Evolutionary conservation across 2,329 filamentous ascomycete genomes (phyloP), one percentile per base, ranked within the genome.

Genomic region (Ceratocystis cubensis): DNA sequence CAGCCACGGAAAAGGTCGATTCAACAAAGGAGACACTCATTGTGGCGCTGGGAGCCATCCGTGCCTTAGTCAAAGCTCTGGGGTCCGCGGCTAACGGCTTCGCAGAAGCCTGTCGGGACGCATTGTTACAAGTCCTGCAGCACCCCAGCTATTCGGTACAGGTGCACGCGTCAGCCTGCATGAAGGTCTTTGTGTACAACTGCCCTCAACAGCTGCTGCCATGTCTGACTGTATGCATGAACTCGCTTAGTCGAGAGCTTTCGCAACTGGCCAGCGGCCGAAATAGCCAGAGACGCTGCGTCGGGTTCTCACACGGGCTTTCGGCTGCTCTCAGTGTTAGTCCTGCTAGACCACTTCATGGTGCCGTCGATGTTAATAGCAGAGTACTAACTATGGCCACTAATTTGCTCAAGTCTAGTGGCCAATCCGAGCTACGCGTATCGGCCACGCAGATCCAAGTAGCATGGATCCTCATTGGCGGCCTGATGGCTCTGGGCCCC

Each of bases 131-230:
- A 74, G 89, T 96, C 5, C 79, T 97, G 30, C 90, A 96, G 71
- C 94, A 99, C 75, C 91, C 92, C 0, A 96, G 91, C 75, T 97
- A 97, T 75, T 94, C 91, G 3, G 94, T 99, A 1, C 94, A 99
- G 73, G 86, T 97, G 2, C 88, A 94, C 72, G 87, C 91, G 1
- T 90, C 94, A 3, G 84, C 89, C 69, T 96, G 91, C 72, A 79
- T 97, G 71, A 91, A 93, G 71, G 85, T 83, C 0, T 94, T 97
- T 72, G 89, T 96, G 0, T 80, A 96, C 56, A 91, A 91, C 15
- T 96, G 91, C 71, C 94, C 94, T 3, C 89, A 96, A 71, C 93
- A 97, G 73, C 83, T 99, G 5, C 79, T 97, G 4, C 89, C 91
- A 2, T 94, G 91, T 69, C 85, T 97, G 20, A 96, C 93, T 0